Percentiles rank a stretch among this genome's conserved stretches.
These are phyloP conservation scores for Yamadazyma dendronema DNA, from an alignment of 1,139 yeast genomes.

Conservation along the genomic window DNA sequence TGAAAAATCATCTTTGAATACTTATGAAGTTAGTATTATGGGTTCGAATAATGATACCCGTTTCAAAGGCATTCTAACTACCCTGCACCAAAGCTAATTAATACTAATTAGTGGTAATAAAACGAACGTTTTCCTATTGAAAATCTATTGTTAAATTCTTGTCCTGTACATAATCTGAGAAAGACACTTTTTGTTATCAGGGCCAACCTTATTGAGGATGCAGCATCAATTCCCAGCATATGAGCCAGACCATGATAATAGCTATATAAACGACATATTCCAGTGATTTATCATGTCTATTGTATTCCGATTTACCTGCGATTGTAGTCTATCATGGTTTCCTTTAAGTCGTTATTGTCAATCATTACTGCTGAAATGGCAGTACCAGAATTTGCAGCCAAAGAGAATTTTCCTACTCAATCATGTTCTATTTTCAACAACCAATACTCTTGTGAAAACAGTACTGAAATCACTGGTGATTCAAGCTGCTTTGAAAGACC, in stretches of 20 bases:
- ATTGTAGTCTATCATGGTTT: background rate
- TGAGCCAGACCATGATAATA: background rate
- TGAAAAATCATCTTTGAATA: background rate
- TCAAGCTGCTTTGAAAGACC: constrained; percentile 34
- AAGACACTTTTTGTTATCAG: no score
- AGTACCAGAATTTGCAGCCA: constrained; percentile 4
- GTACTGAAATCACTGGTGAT: constrained; percentile 20
- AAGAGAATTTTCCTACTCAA: constrained; percentile 3
- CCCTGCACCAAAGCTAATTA: background rate
- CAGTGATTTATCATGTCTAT: background rate
- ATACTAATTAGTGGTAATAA: no score
- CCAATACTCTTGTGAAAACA: constrained; percentile 28
- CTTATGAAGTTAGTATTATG: background rate
- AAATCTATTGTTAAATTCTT: background rate
- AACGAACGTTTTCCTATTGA: background rate
- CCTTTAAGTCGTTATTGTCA: constrained; percentile 1
- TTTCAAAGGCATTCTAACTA: constrained; percentile 1
- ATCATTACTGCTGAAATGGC: constrained; percentile 2
- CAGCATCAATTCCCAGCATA: background rate
- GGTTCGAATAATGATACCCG: constrained; percentile 1
- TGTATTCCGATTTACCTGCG: background rate
- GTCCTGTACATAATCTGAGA: background rate
- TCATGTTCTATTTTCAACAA: constrained; percentile 6
- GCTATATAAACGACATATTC: background rate
- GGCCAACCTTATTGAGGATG: background rate